These are phyloP conservation scores for Stephanodiscus triporus DNA, from an alignment of 108 stramenopile species.

Conservation along the genomic window DNA sequence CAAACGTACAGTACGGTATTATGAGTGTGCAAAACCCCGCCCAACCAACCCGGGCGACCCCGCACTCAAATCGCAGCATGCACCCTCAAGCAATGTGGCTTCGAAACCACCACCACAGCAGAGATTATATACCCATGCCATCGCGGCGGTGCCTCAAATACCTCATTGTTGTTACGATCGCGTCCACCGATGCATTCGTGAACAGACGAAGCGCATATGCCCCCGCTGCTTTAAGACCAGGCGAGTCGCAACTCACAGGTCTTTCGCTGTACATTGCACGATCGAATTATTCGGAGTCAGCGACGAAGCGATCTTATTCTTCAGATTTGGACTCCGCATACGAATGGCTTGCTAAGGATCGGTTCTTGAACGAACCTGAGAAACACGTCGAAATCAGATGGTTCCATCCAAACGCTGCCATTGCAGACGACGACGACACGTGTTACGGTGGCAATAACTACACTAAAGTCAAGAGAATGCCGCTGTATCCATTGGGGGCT, in stretches of 20 bases:
- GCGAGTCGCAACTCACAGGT: not conserved
- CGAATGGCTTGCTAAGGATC: constrained; percentile 55
- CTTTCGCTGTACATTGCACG: not conserved
- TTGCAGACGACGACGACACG: not conserved
- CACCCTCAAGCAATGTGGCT: no score
- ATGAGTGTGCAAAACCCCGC: no score
- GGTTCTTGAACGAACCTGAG: constrained; percentile 29
- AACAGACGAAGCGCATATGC: not conserved
- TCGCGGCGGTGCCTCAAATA: not conserved
- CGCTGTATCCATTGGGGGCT: constrained; percentile 69
- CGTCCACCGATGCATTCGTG: not conserved
- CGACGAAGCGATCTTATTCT: not conserved
- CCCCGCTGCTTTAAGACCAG: not conserved
- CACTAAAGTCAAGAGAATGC: constrained; percentile 37
- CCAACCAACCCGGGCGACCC: no score
- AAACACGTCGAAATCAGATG: constrained; percentile 18
- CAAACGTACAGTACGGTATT: no score
- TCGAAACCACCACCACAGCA: no score
- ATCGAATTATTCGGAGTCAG: constrained; percentile 28
- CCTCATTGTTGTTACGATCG: not conserved
- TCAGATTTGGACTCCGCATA: constrained; percentile 53
- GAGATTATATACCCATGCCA: not conserved
- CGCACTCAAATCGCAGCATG: no score
- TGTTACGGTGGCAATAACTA: constrained; percentile 9
- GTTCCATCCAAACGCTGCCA: constrained; percentile 25